Percentiles rank a stretch among this genome's conserved stretches.
Evolutionary conservation across 768 basidiomycete species (phyloP).

Genomic region (Tylopilus sp.): DNA sequence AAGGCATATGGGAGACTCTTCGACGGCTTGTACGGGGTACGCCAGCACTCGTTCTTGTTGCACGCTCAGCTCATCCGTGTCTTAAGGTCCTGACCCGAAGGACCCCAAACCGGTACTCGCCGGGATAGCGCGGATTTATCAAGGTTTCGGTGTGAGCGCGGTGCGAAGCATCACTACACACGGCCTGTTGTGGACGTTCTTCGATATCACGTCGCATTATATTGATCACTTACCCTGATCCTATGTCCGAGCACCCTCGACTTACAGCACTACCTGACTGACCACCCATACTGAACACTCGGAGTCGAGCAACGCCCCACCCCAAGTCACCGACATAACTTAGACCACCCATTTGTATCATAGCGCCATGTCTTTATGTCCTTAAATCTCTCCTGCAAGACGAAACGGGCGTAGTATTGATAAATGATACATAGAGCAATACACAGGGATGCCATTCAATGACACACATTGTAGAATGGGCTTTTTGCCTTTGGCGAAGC

Average conservation of each 20-base stretch:
- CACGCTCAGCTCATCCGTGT: conserved; percentile 1
- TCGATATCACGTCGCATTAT: conserved; percentile 74
- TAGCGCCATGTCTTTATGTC: conserved; percentile 14
- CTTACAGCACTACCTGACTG: conserved; percentile 3
- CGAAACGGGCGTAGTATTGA: conserved; percentile 2
- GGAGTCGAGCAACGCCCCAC: conserved; percentile 4
- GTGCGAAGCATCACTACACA: conserved; percentile 90
- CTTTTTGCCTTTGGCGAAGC: not conserved
- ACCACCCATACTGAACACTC: conserved; percentile 2
- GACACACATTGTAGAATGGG: not conserved
- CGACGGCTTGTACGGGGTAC: conserved; percentile 77
- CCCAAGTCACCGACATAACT: conserved; percentile 11
- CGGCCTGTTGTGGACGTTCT: conserved; percentile 90
- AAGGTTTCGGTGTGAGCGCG: conserved; percentile 92
- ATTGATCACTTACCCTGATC: conserved; percentile 57
- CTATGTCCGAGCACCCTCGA: conserved; percentile 1
- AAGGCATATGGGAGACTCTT: conserved; percentile 71
- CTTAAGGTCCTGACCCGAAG: conserved; percentile 70
- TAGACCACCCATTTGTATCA: conserved; percentile 25
- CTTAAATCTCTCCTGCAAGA: conserved; percentile 11
- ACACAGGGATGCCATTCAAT: conserved; percentile 1
- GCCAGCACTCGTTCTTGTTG: conserved; percentile 4
- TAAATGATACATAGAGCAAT: not conserved
- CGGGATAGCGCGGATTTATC: conserved; percentile 84
- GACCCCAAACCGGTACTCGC: conserved; percentile 71